phyloP scores from a whole-genome alignment of 306 rosid species.

The Cucurbita moschata region DNA sequence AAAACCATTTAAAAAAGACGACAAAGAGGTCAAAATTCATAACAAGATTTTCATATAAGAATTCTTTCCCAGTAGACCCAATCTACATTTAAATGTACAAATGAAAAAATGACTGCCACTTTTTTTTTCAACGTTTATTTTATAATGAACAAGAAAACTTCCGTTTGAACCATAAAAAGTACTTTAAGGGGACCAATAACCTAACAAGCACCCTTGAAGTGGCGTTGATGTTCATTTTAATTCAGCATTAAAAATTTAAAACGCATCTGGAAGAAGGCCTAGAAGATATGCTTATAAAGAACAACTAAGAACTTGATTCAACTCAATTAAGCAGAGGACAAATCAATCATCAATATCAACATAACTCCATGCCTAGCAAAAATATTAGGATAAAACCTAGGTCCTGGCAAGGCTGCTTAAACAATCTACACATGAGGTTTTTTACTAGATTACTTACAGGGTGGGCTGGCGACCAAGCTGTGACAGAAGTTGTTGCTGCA shows the following conservation, averaged over 20 bases:
- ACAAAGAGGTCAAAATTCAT: too few relatives aligned
- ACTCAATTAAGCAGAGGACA: not conserved
- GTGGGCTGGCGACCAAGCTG: slow-evolving; percentile 53
- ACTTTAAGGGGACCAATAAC: too few relatives aligned
- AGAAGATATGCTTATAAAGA: not conserved
- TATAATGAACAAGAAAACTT: too few relatives aligned
- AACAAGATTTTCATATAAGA: too few relatives aligned
- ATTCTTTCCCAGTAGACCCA: too few relatives aligned
- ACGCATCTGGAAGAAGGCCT: not conserved
- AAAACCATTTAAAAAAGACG: too few relatives aligned
- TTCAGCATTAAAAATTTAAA: not conserved
- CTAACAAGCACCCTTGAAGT: too few relatives aligned
- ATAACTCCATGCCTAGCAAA: not conserved
- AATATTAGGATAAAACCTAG: not conserved
- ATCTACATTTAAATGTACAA: too few relatives aligned
- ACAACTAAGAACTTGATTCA: not conserved
- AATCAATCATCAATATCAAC: not conserved
- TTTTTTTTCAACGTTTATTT: too few relatives aligned
- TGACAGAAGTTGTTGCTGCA: slow-evolving; percentile 51
- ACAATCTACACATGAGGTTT: slow-evolving; percentile 3
- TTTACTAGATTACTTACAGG: slow-evolving; percentile 37
- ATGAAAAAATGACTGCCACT: too few relatives aligned
- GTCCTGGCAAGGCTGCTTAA: not conserved
- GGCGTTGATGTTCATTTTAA: not conserved
- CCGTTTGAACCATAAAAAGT: too few relatives aligned